A percentile compares a stretch with the other conserved stretches of the same genome.
Conservation (phyloP, 305 asterid species). For the Fraxinus albicans region DNA sequence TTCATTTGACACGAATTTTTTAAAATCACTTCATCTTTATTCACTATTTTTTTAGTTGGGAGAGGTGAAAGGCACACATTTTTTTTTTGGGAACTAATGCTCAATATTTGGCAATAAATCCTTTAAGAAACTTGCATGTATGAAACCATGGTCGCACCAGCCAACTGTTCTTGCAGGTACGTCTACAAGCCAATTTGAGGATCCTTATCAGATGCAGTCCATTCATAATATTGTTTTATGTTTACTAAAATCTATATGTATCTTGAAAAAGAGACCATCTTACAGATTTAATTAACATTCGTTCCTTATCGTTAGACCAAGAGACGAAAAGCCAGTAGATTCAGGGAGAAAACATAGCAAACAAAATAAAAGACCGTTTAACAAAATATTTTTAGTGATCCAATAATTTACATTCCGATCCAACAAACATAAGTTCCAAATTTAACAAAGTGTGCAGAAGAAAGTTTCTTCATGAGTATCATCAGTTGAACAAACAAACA, state of each 20-base stretch:
- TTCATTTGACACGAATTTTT: neutral
- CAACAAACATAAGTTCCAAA: neutral
- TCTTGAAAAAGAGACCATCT: neutral
- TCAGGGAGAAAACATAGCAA: neutral
- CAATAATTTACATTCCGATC: neutral
- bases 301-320: neutral
- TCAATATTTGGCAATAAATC: conserved; percentile 44
- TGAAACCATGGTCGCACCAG: conserved; percentile 56
- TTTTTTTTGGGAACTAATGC: too few relatives aligned
- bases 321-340: neutral
- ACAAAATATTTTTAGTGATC: neutral
- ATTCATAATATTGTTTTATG: neutral
- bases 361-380: neutral
- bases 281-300: neutral
- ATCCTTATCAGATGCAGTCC: neutral
- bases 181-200: conserved; percentile 26
- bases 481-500: neutral
- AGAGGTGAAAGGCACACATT: neutral
- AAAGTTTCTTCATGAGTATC: neutral
- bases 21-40: neutral
- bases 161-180: conserved; percentile 50
- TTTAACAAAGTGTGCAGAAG: neutral
- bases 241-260: neutral
- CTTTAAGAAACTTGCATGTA: conserved; percentile 53
- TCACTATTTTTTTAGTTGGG: neutral